Evolutionary conservation across 306 rosid genomes (phyloP).

Genomic region (Neltuma alba): DNA sequence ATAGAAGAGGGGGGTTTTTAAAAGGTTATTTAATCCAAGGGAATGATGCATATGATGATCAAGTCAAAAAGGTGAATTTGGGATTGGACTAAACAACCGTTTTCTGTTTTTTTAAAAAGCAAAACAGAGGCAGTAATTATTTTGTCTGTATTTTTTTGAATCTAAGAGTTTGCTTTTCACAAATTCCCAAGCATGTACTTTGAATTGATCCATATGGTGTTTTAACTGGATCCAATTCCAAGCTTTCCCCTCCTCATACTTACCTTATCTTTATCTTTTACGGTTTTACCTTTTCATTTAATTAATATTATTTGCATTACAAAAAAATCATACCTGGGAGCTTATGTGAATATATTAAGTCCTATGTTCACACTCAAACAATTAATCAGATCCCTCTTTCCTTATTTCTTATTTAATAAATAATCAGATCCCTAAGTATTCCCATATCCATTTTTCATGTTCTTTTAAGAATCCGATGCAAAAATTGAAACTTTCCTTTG

Average conservation of each 20-base stretch:
- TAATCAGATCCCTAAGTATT: slow-evolving; percentile 56
- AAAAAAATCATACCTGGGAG: not conserved
- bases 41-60: slow-evolving; percentile 10
- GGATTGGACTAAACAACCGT: slow-evolving; percentile 36
- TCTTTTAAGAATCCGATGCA: slow-evolving; percentile 55
- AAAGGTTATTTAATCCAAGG: slow-evolving; percentile 36
- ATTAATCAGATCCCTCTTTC: slow-evolving; percentile 4
- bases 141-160: slow-evolving; percentile 31
- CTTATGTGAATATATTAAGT: slow-evolving; percentile 30
- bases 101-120: not conserved
- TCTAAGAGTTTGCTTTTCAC: slow-evolving; percentile 43
- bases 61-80: slow-evolving; percentile 64
- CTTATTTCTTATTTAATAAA: not conserved
- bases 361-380: slow-evolving; percentile 2
- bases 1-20: slow-evolving; percentile 35
- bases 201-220: not conserved
- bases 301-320: not conserved
- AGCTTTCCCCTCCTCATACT: not conserved
- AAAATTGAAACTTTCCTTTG: slow-evolving; percentile 47
- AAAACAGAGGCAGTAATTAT: slow-evolving; percentile 38
- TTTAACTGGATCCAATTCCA: not conserved
- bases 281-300: not conserved
- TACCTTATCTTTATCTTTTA: too few relatives aligned
- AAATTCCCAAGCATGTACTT: slow-evolving; percentile 47
- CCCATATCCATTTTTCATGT: not conserved